Percentiles rank a stretch among this genome's conserved stretches.
phyloP scores from a whole-genome alignment of 1,139 yeast species.

The Suhomyces bribrorum region DNA sequence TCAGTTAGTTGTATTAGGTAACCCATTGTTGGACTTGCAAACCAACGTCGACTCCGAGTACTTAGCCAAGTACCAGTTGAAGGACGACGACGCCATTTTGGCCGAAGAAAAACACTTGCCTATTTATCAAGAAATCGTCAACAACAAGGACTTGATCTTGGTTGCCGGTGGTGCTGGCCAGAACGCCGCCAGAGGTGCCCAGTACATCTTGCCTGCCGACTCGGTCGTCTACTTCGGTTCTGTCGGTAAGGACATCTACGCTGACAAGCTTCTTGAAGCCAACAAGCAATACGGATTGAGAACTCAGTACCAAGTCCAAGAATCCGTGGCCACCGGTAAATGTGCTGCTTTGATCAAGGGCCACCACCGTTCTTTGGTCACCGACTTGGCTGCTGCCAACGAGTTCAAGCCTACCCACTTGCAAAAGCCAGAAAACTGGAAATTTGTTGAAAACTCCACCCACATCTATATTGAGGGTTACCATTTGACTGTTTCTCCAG shows the following conservation, averaged over 20 bases:
- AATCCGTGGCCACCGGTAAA: constrained; percentile 83
- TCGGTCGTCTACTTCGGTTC: constrained; percentile 95
- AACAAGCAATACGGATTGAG: constrained; percentile 85
- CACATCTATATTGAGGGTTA: constrained; percentile 93
- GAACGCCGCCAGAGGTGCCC: constrained; percentile 98
- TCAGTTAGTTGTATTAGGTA: constrained; percentile 51
- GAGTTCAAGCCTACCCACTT: constrained; percentile 90
- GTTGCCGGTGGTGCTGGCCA: constrained; percentile 99
- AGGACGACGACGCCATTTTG: constrained; percentile 92
- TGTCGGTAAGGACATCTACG: constrained; percentile 89
- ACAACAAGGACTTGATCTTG: constrained; percentile 59
- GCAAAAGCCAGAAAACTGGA: constrained; percentile 90
- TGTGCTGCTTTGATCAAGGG: constrained; percentile 96
- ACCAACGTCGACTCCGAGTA: constrained; percentile 70
- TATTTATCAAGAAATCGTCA: constrained; percentile 76
- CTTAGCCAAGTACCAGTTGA: constrained; percentile 77
- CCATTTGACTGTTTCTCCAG: constrained; percentile 97
- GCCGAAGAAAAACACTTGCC: constrained; percentile 88
- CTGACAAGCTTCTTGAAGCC: constrained; percentile 79
- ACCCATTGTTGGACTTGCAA: constrained; percentile 86
- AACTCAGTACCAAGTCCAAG: constrained; percentile 81
- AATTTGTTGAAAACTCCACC: constrained; percentile 75
- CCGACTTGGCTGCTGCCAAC: constrained; percentile 98
- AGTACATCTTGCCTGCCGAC: constrained; percentile 77
- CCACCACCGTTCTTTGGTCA: constrained; percentile 85